Evolutionary conservation across 2,329 filamentous ascomycete genomes (phyloP).

Genomic region (Microdochium paspali): DNA sequence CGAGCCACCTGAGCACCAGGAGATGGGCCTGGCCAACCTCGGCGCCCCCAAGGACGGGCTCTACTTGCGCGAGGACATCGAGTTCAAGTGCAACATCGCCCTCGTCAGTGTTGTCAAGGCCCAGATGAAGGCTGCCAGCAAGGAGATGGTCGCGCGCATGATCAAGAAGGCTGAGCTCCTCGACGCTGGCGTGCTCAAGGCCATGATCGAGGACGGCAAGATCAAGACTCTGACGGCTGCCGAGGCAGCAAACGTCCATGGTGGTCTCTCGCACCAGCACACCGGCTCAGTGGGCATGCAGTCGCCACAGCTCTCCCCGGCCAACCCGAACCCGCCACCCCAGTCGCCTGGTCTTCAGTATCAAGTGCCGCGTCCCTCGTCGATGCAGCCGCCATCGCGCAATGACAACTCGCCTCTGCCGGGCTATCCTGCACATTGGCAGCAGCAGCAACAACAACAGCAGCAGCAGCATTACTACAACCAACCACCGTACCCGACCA

Average conservation of each 20-base stretch:
- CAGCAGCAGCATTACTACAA: conserved; percentile 5
- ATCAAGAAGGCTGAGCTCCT: conserved; percentile 64
- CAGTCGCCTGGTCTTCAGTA: conserved; percentile 27
- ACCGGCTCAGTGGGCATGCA: not conserved
- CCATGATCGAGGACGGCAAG: conserved; percentile 57
- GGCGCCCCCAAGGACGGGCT: conserved; percentile 55
- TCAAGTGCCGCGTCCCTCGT: conserved; percentile 28
- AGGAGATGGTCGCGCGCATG: conserved; percentile 58
- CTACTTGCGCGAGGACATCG: conserved; percentile 61
- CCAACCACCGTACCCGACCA: conserved; percentile 30
- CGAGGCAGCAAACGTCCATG: conserved; percentile 11
- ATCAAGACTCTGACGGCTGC: conserved; percentile 33
- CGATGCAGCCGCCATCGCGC: conserved; percentile 18
- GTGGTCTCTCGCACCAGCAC: conserved; percentile 3
- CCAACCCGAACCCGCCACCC: conserved; percentile 13
- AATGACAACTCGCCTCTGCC: conserved; percentile 22
- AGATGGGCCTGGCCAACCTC: conserved; percentile 49
- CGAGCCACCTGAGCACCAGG: conserved; percentile 50
- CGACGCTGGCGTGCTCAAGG: conserved; percentile 54
- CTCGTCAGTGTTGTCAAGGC: conserved; percentile 57
- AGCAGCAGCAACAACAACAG: conserved; percentile 12
- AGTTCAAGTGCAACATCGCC: conserved; percentile 60
- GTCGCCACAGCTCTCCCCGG: conserved; percentile 17
- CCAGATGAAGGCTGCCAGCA: conserved; percentile 56
- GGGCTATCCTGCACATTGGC: conserved; percentile 14